Percentiles rank a stretch among this genome's conserved stretches.
These are phyloP conservation scores for Mycosphaerella sp. DNA, from an alignment of 2,329 filamentous ascomycete species.

Conservation along the genomic window DNA sequence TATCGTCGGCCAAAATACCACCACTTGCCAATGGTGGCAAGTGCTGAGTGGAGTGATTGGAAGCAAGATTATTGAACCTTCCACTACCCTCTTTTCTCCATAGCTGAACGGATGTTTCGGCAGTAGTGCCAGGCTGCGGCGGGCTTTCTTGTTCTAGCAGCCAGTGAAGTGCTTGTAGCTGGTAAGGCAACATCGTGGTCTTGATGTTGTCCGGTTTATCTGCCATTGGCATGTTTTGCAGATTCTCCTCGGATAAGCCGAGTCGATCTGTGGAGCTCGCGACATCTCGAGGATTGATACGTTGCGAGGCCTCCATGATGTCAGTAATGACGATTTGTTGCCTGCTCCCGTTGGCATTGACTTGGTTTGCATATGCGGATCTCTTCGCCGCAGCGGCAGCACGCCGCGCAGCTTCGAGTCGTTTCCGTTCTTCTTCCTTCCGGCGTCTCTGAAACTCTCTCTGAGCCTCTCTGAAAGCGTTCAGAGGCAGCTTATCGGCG, in stretches of 20 bases:
- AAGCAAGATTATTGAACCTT: slow-evolving; percentile 63
- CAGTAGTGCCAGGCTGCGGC: slow-evolving; percentile 54
- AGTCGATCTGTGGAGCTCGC: slow-evolving; percentile 63
- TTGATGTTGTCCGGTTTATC: slow-evolving; percentile 59
- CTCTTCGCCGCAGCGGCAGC: slow-evolving; percentile 22
- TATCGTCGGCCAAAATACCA: slow-evolving; percentile 84
- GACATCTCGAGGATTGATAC: slow-evolving; percentile 60
- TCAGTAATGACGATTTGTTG: slow-evolving; percentile 50
- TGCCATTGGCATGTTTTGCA: slow-evolving; percentile 67
- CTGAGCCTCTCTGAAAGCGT: slow-evolving; percentile 39
- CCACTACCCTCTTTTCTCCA: slow-evolving; percentile 57
- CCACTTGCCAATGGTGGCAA: slow-evolving; percentile 64
- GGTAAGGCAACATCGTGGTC: slow-evolving; percentile 70
- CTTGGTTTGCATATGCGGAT: slow-evolving; percentile 11
- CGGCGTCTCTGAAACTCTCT: slow-evolving; percentile 28
- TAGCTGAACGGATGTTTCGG: slow-evolving; percentile 64
- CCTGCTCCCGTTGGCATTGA: slow-evolving; percentile 3
- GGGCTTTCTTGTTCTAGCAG: slow-evolving; percentile 71
- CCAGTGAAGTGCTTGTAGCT: slow-evolving; percentile 75
- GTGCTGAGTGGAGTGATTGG: slow-evolving; percentile 55
- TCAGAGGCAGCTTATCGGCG: slow-evolving; percentile 55
- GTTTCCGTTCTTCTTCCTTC: slow-evolving; percentile 22
- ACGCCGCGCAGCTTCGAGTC: slow-evolving; percentile 25
- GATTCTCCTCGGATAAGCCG: slow-evolving; percentile 62
- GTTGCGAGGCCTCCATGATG: slow-evolving; percentile 60